Base-by-base conservation (phyloP, 495 filamentous ascomycete genomes). In the Friedmanniomyces endolithicus region DNA sequence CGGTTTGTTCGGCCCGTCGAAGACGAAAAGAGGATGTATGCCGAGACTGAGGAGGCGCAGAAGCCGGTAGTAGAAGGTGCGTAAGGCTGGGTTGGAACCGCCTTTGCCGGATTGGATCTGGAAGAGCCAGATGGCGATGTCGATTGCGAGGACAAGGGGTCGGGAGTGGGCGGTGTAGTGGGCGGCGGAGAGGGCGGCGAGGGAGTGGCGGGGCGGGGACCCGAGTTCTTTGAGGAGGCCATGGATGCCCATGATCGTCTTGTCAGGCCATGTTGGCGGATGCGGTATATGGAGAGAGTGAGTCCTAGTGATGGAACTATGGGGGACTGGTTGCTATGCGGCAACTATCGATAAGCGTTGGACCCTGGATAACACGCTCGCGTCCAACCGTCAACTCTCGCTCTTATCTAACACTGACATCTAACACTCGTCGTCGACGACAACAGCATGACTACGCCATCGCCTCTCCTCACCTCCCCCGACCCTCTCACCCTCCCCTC, bases 51-150 rank as follows among this genome's bases (percentile, higher is more conserved):
- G 74, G 0, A 99, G 79, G 33, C 88, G 88, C 6, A 94, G 70
- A 1, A 99, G 77, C 27, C 94, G 85, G 65, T 88, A 97, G 71
- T 95, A 97, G 23, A 99, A 77, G 0, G 90, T 96, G 17, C 94
- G 82, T 16, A 95, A 73, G 16, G 90, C 89, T 6, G 94, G 92
- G 64, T 97, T 96, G 24, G 79, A 79, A 46, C 94, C 94, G 22
- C 92, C 80, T 67, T 84, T 79, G 17, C 86, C 83, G 8, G 88
- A 82, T 60, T 94, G 89, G 8, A 84, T 82, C 63, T 99, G 92
- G 63, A 95, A 97, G 22, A 95, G 83, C 94, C 94, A 99, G 66
- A 99, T 96, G 0, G 88, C 88, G 56, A 92, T 85, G 66, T 99
- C 94, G 48, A 99, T 87, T 19, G 94, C 94, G 25, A 99, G 74